Base-by-base conservation (phyloP, 306 rosid species). In the Arachis hypogaea region DNA sequence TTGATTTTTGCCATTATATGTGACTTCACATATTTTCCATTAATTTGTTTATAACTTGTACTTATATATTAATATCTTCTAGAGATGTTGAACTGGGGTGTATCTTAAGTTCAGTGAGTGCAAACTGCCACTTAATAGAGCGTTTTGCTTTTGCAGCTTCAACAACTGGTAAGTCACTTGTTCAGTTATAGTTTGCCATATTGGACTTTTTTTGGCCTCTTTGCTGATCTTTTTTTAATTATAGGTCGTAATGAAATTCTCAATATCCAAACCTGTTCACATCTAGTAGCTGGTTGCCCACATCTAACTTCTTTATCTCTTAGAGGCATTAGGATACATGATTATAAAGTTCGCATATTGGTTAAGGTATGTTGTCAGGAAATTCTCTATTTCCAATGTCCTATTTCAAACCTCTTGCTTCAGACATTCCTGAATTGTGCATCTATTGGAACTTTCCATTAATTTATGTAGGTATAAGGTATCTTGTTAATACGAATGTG, bases 51-150 rank as follows among this genome's bases (percentile, higher is more conserved):
- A 18, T 52, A 59, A 52, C 63, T 67, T 63, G 57, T 61, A 54
- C 42, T 45, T 33, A 38, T 6, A 43, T 75, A 38, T 14, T 2
- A n/a, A n/a, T 74, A 63, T 63, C 73, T 75, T 54, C 62, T 75
- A 94, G 99, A 66, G 93, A 94, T 76, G 99, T 94, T 71, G 99
- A 94, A 79, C 80, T 94, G 86, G 87, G 96, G 93, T 96, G 87
- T 81, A 94, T 96, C 59, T 76, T 94, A 90, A 80, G 79, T 81
- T 90, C 97, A 33, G 98, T 94, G 76, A 92, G 96, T 73, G 77
- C 89, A 44, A 83, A 82, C 85, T 94, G 99, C 84, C 92, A 74
- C 82, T 63, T 85, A 66, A 88, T 94, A 11, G 96, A 94, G 86
- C 99, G 98, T 33, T 78, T 94, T 81, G 87, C 83, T 92, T 88